Base-by-base conservation (phyloP, 768 basidiomycete species). In the Harrya chromipes region DNA sequence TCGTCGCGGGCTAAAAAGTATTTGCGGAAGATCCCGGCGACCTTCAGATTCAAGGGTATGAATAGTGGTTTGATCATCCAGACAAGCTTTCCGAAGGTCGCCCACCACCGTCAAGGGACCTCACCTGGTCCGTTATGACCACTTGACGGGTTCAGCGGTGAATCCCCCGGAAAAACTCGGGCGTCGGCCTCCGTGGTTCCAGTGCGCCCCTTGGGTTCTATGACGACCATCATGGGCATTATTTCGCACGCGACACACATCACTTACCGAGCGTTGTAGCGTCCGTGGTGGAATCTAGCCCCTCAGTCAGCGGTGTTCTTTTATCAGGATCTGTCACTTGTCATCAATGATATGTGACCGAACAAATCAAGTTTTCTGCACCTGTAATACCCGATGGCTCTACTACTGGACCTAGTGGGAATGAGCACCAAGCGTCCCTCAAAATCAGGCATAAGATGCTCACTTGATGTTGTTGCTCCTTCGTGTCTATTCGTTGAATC, bases 21-120 rank as follows among this genome's bases (percentile, higher is more conserved):
- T 62, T 70, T 70, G 63, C 70, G 70, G 60, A 75, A 62, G 60
- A 64, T 70, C 74, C 64, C 75, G 75, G 74, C 74, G 70, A 76
- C 74, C 71, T 67, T 76, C 66, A 74, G 72, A 59, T 70, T 59
- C 58, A 75, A 63, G 48, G 72, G 74, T 56, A 72, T 61, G 55
- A 72, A 60, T 46, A 72, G 52, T 42, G 71, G 72, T 60, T 66
- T 65, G 54, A 70, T 68, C 50, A 75, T 64, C 72, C 69, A 74
- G 53, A 68, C 67, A 58, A 75, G 63, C 54, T 61, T 62, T 67
- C 74, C 68, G 61, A 76, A 70, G 68, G 74, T 70, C 74, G 74
- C 74, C 75, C 74, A 71, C 72, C 65, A 74, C 69, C 73, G 74
- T 76, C 74, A 76, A 60, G 73, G 72, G 52, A 40, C 54, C 57